Evolutionary conservation across 306 rosid genomes (phyloP), one percentile per base, ranked within the genome.

Genomic region (Dalbergia cochinchinensis): DNA sequence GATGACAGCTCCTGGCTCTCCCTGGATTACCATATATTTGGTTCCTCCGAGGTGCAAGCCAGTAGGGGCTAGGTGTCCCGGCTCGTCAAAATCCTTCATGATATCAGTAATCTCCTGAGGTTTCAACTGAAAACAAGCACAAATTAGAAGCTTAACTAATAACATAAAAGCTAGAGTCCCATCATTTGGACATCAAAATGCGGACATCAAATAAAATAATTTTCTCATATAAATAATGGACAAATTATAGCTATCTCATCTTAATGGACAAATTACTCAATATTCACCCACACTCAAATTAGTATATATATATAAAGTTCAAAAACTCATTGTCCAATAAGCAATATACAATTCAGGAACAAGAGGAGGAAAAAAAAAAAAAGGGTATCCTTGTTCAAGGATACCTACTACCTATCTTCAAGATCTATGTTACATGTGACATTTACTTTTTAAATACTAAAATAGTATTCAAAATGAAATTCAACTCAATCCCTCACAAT

Each of bases 11-110:
- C 97, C 97, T 0, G 97, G 72, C 85, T 94, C 99, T 74, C 99
- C 99, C 31, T 92, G 97, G 63, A 94, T 94, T 3, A 94, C 99
- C 99, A 94, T 94, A 76, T 94, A 92, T 80, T 94, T 94, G 47
- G 76, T 13, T 22, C 95, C 97, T 7, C 61, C 97, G 59, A 94
- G 83, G 85, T 86, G 79, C 77, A 94, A 83, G 34, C 99, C 99
- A 9, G 94, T 94, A 6, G 99, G 99, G 22, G 99, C 99, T 85
- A 94, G 99, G 83, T 86, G 71, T 1, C 99, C 99, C 0, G 97
- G 97, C 80, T 94, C 99, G 2, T 91, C 97, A 45, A 94, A 94
- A 89, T 94, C 97, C 80, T 92, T 92, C 89, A 82, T 83, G 84
- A 94, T 92, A 14, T 14, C 91, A 79, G 61, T 79, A 61, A 91